These are phyloP conservation scores for Urostyla sp. DNA, from an alignment of 73 alveolate species.

Conservation along the genomic window DNA sequence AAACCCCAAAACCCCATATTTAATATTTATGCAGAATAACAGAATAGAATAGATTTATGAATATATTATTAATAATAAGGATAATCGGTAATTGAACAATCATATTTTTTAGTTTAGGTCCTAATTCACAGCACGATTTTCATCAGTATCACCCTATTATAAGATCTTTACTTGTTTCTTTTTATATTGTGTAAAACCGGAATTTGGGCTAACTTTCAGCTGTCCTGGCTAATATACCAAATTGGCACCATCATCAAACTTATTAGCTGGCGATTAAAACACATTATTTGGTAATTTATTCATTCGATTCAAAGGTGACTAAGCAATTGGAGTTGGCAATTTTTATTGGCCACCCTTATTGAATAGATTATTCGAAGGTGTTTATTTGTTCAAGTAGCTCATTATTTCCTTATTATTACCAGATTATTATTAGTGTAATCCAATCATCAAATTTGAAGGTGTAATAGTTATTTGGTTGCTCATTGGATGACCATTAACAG, in stretches of 20 bases:
- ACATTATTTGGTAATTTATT: not conserved
- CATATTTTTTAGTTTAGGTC: not conserved
- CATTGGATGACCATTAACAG: not conserved
- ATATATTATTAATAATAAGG: too few relatives aligned
- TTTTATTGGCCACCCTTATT: not conserved
- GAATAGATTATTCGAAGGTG: not conserved
- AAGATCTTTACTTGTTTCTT: not conserved
- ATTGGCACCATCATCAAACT: not conserved
- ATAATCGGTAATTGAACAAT: not conserved
- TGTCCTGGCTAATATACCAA: not conserved
- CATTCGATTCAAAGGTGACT: not conserved
- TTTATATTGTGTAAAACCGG: conserved; percentile 36
- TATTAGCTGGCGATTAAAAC: not conserved
- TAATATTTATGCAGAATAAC: too few relatives aligned
- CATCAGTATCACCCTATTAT: not conserved
- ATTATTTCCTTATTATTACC: too few relatives aligned
- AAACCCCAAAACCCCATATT: too few relatives aligned
- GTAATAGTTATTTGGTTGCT: conserved; percentile 1
- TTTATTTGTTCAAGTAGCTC: not conserved
- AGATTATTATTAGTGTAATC: too few relatives aligned
- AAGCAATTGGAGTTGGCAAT: not conserved
- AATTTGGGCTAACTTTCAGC: conserved; percentile 20
- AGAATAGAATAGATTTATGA: too few relatives aligned
- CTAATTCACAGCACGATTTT: not conserved
- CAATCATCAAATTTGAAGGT: not conserved